These are phyloP conservation scores for Colletotrichum sp. DNA, from an alignment of 2,329 filamentous ascomycete genomes.

Conservation along the genomic window DNA sequence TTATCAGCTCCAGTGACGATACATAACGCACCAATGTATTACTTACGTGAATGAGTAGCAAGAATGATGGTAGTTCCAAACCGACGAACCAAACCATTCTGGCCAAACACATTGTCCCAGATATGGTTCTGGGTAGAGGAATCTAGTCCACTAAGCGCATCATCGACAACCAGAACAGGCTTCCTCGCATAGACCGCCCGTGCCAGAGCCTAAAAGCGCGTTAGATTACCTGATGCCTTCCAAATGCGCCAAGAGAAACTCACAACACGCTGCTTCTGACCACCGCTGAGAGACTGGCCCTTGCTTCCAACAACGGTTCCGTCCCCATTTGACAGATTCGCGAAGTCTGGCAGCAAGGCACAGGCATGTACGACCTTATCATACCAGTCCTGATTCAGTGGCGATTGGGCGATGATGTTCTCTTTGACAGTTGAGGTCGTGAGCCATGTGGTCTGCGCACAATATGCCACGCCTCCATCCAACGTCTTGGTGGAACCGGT, in stretches of 20 bases:
- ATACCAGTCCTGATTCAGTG: constrained; percentile 24
- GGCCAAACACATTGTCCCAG: constrained; percentile 41
- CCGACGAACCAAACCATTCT: constrained; percentile 35
- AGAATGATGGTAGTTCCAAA: constrained; percentile 34
- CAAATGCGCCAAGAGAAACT: constrained; percentile 3
- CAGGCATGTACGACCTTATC: constrained; percentile 24
- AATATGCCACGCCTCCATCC: constrained; percentile 21
- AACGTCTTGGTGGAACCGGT: background rate
- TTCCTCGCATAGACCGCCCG: constrained; percentile 37
- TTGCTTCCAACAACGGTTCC: constrained; percentile 32
- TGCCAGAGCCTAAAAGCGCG: constrained; percentile 29
- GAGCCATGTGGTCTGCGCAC: constrained; percentile 28
- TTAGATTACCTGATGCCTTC: background rate
- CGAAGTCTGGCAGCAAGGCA: constrained; percentile 22
- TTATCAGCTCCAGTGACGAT: background rate
- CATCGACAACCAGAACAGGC: constrained; percentile 39
- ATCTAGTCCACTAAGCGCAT: constrained; percentile 45
- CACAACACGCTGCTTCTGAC: constrained; percentile 38
- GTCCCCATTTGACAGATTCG: constrained; percentile 26
- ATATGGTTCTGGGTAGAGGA: constrained; percentile 45
- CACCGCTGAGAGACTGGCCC: constrained; percentile 37
- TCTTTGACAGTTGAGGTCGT: constrained; percentile 25
- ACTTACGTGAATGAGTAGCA: constrained; percentile 37
- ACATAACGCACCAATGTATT: background rate
- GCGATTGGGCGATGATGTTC: constrained; percentile 27